phyloP scores from a whole-genome alignment of 164 flowering plant species.

The Vitis rotundifolia region DNA sequence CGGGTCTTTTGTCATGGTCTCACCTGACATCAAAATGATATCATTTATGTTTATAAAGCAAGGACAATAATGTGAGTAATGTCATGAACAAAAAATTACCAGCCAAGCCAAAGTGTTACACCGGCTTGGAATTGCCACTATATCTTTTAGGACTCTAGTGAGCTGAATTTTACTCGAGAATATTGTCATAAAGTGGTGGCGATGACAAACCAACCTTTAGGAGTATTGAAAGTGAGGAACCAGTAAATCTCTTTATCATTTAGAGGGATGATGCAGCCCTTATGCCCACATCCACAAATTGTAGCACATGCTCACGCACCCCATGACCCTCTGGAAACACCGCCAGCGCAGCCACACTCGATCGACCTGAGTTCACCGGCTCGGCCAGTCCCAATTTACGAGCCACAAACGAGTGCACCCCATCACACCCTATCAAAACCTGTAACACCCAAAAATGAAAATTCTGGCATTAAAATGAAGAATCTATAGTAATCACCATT shows the following conservation, averaged over 20 bases:
- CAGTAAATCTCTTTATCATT: constrained; percentile 41
- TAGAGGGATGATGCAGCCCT: constrained; percentile 36
- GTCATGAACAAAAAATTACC: too few relatives aligned
- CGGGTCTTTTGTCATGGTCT: constrained; percentile 12
- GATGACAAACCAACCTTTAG: constrained; percentile 4
- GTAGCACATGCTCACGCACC: constrained; percentile 27
- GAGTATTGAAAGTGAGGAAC: constrained; percentile 24
- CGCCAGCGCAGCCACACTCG: constrained; percentile 43
- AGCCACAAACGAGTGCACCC: constrained; percentile 56
- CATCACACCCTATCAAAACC: constrained; percentile 64
- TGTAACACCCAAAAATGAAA: neutral
- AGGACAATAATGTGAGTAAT: too few relatives aligned
- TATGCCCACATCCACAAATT: constrained; percentile 19
- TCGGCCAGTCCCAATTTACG: constrained; percentile 42
- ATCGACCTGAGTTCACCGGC: constrained; percentile 42
- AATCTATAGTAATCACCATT: neutral
- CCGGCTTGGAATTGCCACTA: too few relatives aligned
- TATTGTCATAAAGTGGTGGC: neutral
- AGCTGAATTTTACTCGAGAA: too few relatives aligned
- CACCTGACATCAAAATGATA: constrained; percentile 10
- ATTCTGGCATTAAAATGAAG: neutral
- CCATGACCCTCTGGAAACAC: constrained; percentile 50
- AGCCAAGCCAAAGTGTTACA: too few relatives aligned
- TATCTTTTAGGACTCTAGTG: too few relatives aligned
- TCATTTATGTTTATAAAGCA: too few relatives aligned